Evolutionary conservation across 192 early-diverging fungal species (phyloP).

Genomic region (Podila minutissima): DNA sequence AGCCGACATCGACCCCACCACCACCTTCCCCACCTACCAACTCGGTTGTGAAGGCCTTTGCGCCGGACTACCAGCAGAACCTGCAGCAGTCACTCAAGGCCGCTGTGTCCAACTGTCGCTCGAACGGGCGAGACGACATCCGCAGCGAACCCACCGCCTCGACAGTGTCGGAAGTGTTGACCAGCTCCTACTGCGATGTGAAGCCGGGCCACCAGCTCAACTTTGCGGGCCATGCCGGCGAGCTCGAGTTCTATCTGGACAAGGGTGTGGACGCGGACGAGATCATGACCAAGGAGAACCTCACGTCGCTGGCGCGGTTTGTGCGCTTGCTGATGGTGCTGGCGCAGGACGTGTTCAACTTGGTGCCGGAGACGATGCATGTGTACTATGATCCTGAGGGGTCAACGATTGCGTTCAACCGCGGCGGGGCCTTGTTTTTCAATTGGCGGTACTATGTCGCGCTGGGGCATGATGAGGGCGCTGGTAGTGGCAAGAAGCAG

Average conservation of each 20-base stretch:
- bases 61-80: slow-evolving; percentile 40
- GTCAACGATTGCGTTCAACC: slow-evolving; percentile 83
- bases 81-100: slow-evolving; percentile 28
- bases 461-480: slow-evolving; percentile 62
- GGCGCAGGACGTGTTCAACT: slow-evolving; percentile 68
- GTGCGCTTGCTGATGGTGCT: slow-evolving; percentile 53
- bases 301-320: slow-evolving; percentile 51
- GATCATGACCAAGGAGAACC: slow-evolving; percentile 50
- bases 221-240: slow-evolving; percentile 49
- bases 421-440: slow-evolving; percentile 80
- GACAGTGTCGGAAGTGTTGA: slow-evolving; percentile 33
- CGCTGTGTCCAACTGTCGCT: slow-evolving; percentile 40
- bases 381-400: slow-evolving; percentile 82
- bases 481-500: slow-evolving; percentile 8
- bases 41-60: slow-evolving; percentile 30
- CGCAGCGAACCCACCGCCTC: slow-evolving; percentile 21
- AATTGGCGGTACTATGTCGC: slow-evolving; percentile 82
- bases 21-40: slow-evolving; percentile 16
- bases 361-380: slow-evolving; percentile 66
- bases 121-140: slow-evolving; percentile 41
- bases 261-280: slow-evolving; percentile 49
- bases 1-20: not conserved
- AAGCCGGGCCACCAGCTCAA: slow-evolving; percentile 60
- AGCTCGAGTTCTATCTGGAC: slow-evolving; percentile 50
- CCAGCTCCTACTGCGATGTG: slow-evolving; percentile 61